A percentile compares a stretch with the other conserved stretches of the same genome.
Evolutionary conservation across 2,329 filamentous ascomycete species (phyloP).

Genomic region (Clonostachys rhizophaga): DNA sequence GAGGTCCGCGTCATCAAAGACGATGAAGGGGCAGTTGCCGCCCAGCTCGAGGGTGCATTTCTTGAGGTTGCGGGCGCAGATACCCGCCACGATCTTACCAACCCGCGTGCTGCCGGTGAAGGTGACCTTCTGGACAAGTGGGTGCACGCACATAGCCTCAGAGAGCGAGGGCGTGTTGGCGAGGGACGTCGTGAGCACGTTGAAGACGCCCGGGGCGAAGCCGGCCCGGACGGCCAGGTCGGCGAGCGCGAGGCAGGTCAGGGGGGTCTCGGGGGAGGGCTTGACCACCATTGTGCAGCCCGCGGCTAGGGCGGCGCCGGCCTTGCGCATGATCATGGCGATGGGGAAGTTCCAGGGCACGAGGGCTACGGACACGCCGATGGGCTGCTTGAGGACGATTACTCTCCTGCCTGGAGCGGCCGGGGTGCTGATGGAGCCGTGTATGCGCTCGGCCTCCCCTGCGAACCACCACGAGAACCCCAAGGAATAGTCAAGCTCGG

Average conservation of each 20-base stretch:
- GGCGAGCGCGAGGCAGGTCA: conserved; percentile 75
- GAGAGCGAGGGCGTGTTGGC: conserved; percentile 70
- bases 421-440: conserved; percentile 55
- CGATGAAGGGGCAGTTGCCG: conserved; percentile 31
- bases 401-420: conserved; percentile 23
- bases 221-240: conserved; percentile 78
- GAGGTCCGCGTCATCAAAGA: conserved; percentile 67
- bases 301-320: conserved; percentile 51
- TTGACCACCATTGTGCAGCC: conserved; percentile 77
- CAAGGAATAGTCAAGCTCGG: conserved; percentile 49
- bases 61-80: conserved; percentile 61
- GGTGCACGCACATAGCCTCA: conserved; percentile 29
- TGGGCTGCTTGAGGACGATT: too few relatives aligned
- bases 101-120: conserved; percentile 57
- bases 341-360: conserved; percentile 50
- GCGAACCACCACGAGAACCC: conserved; percentile 56
- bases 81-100: conserved; percentile 54
- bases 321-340: conserved; percentile 18
- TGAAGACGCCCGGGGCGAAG: conserved; percentile 79
- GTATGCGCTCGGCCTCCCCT: conserved; percentile 49
- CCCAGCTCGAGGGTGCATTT: conserved; percentile 69
- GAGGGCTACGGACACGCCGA: conserved; percentile 10
- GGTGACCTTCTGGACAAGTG: conserved; percentile 57
- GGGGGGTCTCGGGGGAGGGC: conserved; percentile 80
- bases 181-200: conserved; percentile 70